Evolutionary conservation across 352 stramenopile genomes (phyloP).

Genomic region (Phytophthora melonis): DNA sequence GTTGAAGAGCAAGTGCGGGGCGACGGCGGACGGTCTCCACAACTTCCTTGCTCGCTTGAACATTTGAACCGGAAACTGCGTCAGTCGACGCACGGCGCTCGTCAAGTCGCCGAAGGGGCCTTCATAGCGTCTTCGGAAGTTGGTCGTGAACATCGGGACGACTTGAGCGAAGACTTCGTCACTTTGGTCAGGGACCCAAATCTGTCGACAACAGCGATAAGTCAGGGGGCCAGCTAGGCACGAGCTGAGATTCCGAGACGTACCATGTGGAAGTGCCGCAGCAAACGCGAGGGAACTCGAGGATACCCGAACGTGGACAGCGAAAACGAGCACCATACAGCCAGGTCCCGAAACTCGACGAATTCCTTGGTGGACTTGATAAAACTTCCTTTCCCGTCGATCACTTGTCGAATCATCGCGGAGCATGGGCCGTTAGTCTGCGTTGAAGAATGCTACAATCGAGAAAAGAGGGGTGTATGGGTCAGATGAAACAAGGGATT

Average conservation of each 20-base stretch:
- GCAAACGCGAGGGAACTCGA: constrained; percentile 47
- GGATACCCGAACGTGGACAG: constrained; percentile 54
- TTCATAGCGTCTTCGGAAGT: constrained; percentile 48
- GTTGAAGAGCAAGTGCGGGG: constrained; percentile 57
- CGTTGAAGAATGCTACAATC: constrained; percentile 16
- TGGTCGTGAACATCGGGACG: constrained; percentile 47
- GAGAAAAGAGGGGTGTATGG: background rate
- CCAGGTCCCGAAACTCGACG: constrained; percentile 63
- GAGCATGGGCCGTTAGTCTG: constrained; percentile 35
- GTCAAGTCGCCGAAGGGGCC: constrained; percentile 29
- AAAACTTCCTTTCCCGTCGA: constrained; percentile 65
- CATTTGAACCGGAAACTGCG: constrained; percentile 55
- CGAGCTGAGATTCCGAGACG: background rate
- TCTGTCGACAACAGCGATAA: constrained; percentile 22
- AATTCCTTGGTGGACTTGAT: constrained; percentile 62
- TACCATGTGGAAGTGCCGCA: constrained; percentile 79
- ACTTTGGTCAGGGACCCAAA: constrained; percentile 57
- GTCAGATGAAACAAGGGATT: background rate
- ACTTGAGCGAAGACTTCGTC: constrained; percentile 50
- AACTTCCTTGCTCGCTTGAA: constrained; percentile 38
- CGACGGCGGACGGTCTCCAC: constrained; percentile 37
- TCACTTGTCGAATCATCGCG: constrained; percentile 73
- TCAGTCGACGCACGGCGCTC: constrained; percentile 35
- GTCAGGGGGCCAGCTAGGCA: background rate
- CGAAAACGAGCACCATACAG: constrained; percentile 60